Percentiles rank a stretch among this genome's conserved stretches.
phyloP scores from a whole-genome alignment of 1,284 basidiomycete genomes.

The Tilletia horrida region DNA sequence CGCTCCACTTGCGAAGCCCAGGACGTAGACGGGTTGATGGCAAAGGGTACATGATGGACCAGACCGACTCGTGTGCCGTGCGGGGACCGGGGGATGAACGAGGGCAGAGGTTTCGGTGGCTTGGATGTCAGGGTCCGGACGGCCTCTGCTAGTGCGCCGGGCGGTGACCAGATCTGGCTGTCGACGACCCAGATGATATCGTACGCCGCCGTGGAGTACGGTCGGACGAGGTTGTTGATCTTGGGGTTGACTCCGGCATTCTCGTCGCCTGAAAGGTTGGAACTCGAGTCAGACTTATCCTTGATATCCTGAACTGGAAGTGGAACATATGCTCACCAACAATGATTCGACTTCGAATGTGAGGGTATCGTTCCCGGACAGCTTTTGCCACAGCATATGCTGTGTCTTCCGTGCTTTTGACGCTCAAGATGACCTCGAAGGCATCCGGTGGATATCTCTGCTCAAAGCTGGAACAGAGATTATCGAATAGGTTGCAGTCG shows the following conservation, averaged over 20 bases:
- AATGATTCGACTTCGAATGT: constrained; percentile 39
- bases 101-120: constrained; percentile 47
- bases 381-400: constrained; percentile 42
- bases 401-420: constrained; percentile 43
- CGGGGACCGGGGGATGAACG: constrained; percentile 30
- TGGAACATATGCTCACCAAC: constrained; percentile 25
- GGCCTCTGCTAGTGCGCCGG: constrained; percentile 78
- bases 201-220: constrained; percentile 72
- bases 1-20: constrained; percentile 80
- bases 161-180: constrained; percentile 77
- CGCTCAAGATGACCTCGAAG: constrained; percentile 49
- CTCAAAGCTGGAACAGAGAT: constrained; percentile 48
- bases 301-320: neutral
- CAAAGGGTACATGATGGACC: constrained; percentile 94
- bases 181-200: constrained; percentile 97
- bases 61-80: constrained; percentile 64
- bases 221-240: constrained; percentile 87
- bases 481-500: constrained; percentile 49
- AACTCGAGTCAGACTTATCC: neutral
- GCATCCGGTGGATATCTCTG: constrained; percentile 45
- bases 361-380: constrained; percentile 42
- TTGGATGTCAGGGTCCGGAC: constrained; percentile 67
- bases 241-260: constrained; percentile 87
- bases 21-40: constrained; percentile 62
- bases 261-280: constrained; percentile 53